These are phyloP conservation scores for Moricandia moricandioides DNA, from an alignment of 345 rosid species.

Conservation along the genomic window DNA sequence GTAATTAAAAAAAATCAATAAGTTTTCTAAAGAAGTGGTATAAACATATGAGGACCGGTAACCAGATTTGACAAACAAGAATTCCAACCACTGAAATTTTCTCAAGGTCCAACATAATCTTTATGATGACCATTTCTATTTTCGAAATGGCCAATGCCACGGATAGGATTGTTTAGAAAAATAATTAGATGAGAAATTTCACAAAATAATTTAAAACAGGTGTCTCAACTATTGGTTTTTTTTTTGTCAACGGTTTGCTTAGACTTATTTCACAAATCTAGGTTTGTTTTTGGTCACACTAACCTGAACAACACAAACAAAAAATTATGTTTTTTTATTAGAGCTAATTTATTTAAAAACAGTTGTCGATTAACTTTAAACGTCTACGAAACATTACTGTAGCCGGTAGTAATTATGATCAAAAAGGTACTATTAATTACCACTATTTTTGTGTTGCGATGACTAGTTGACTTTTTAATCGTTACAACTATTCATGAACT, in stretches of 20 bases:
- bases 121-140: slow-evolving; percentile 12
- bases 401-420: background rate
- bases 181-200: background rate
- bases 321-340: background rate
- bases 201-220: background rate
- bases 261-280: background rate
- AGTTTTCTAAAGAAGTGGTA: background rate
- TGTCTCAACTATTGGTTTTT: background rate
- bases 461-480: slow-evolving; percentile 2
- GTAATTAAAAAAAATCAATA: background rate
- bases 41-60: background rate
- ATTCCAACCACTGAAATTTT: background rate
- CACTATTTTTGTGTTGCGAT: background rate
- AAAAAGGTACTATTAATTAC: background rate
- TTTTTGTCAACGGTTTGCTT: slow-evolving; percentile 21
- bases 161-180: background rate
- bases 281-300: slow-evolving; percentile 7
- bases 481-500: slow-evolving; percentile 22
- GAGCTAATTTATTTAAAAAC: slow-evolving; percentile 1
- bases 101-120: background rate
- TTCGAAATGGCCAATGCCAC: background rate
- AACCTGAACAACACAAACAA: slow-evolving; percentile 4
- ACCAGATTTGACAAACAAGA: background rate
- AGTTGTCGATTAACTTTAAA: slow-evolving; percentile 4
- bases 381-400: slow-evolving; percentile 11